Base-by-base conservation (phyloP, 768 basidiomycete species). In the Candolleomyces efflorescens region DNA sequence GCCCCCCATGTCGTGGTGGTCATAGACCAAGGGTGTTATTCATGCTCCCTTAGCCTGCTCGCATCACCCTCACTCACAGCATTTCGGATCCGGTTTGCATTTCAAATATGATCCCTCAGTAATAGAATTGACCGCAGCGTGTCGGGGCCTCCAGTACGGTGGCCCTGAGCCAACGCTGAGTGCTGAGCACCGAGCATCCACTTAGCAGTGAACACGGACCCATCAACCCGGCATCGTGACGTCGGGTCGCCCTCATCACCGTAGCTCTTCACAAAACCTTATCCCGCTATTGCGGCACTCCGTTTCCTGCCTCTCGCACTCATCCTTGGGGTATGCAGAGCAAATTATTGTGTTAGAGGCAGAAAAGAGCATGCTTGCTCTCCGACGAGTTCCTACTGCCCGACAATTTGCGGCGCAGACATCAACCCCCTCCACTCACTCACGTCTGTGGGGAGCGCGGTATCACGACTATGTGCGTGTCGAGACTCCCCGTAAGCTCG, bases 391-490 rank as follows among this genome's bases (percentile, higher is more conserved):
- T 15, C 27, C 49, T 26, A 15, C 27, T 17, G 27, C 17, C 49
- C 15, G 49, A 26, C 27, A 36, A 2, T 24, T 17, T 12, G 17
- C 49, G 20, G 13, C 26, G 17, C 41, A 20, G 1, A 43, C 41
- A 11, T 17, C 17, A 43, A 17, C 51, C 27, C 5, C 17, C 18
- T 24, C 54, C 26, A 48, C 38, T 17, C 18, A 26, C 18, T 52
- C 27, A 46, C 51, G 47, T 39, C 27, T 52, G 49, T n/a, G 26
- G 26, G 65, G 68, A 43, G 67, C 69, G 53, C 60, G 64, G 60
- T 90, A 89, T 67, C 89, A 89, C 71, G 88, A 90, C 69, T 89
- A 87, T 70, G 75, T 89, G 56, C 88, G 86, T 72, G 82, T 72
- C 59, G 67, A 71, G 56, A 72, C 74, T 45, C 66, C 67, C 66